Base-by-base conservation (phyloP, 1,139 yeast genomes). In the Komagataea norvegica region DNA sequence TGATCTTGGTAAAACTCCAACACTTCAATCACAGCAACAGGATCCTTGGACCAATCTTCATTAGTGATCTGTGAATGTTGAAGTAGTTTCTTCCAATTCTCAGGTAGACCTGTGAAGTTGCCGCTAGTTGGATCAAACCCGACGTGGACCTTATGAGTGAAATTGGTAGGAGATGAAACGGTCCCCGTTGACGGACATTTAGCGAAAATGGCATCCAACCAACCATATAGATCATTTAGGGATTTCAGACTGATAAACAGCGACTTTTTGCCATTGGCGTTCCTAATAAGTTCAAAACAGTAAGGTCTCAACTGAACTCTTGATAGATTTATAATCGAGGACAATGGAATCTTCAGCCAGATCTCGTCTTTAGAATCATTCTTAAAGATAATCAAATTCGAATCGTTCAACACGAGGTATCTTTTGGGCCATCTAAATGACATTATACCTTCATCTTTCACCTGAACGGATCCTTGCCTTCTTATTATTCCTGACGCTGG, bases 351-450 rank as follows among this genome's bases (percentile, higher is more conserved):
- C 37, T 74, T 63, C 33, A 68, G 50, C 57, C 71, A 61, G 16
- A 69, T 60, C 43, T 63, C 70, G 29, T 56, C 61, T 46, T 64
- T 62, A 26, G 64, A 51, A 46, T 87, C 95, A 40, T 67, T 72
- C 54, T 85, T 87, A 63, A 80, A 83, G 48, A 91, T 76, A 44
- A 81, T 83, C 43, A 91, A 65, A 28, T 80, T 75, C 40, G 81
- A 73, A 48, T 88, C 96, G 51, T 77, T 77, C 37, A 91, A 67
- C 10, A 85, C 80, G 65, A 89, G 68, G 58, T 70, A 89, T 50
- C 94, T 74, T 57, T 88, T 88, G 44, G 89, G 88, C 97, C 97
- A 91, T 51, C 95, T 68, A 59, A 89, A 87, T 11, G 88, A 77
- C 46, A 86, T 74, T 25, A 85, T 61, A 17, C 96, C 95, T 52